phyloP scores from a whole-genome alignment of 1,139 yeast genomes.

The Geotrichum histeridarum region DNA sequence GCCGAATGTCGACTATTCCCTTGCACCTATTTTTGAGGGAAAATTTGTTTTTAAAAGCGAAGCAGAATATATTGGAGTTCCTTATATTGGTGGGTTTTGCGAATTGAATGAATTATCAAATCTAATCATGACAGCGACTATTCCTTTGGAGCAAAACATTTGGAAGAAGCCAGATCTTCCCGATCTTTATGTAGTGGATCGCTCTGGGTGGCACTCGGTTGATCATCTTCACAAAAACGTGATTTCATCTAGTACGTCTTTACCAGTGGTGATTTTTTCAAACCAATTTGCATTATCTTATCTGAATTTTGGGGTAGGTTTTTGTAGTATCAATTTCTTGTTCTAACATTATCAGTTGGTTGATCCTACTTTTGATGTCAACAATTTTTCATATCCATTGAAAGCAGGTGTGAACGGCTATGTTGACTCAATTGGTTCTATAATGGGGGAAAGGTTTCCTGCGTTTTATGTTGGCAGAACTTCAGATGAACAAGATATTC shows the following conservation, averaged over 20 bases:
- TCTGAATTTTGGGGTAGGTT: slow-evolving; percentile 13
- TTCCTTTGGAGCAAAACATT: neutral
- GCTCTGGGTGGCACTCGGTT: slow-evolving; percentile 8
- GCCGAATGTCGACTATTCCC: neutral
- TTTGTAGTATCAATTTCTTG: neutral
- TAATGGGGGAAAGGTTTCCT: slow-evolving; percentile 9
- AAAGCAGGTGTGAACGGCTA: slow-evolving; percentile 12
- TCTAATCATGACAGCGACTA: neutral
- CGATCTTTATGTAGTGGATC: slow-evolving; percentile 6
- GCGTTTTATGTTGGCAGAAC: slow-evolving; percentile 6
- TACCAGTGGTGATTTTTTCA: slow-evolving; percentile 7
- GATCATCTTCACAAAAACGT: neutral
- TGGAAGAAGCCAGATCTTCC: slow-evolving; percentile 5
- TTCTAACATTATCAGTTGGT: slow-evolving; percentile 9
- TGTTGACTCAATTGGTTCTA: slow-evolving; percentile 12
- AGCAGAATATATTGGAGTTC: slow-evolving; percentile 22
- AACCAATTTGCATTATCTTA: slow-evolving; percentile 8
- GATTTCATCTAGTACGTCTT: slow-evolving; percentile 1
- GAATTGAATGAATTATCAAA: neutral
- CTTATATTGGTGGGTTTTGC: slow-evolving; percentile 23
- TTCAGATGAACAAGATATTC: slow-evolving; percentile 4
- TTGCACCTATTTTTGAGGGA: slow-evolving; percentile 19
- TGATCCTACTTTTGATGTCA: slow-evolving; percentile 7
- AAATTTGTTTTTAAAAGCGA: slow-evolving; percentile 22
- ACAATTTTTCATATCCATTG: slow-evolving; percentile 12